phyloP scores from a whole-genome alignment of 176 grass and related monocot species.

The Ensete glaucum region DNA sequence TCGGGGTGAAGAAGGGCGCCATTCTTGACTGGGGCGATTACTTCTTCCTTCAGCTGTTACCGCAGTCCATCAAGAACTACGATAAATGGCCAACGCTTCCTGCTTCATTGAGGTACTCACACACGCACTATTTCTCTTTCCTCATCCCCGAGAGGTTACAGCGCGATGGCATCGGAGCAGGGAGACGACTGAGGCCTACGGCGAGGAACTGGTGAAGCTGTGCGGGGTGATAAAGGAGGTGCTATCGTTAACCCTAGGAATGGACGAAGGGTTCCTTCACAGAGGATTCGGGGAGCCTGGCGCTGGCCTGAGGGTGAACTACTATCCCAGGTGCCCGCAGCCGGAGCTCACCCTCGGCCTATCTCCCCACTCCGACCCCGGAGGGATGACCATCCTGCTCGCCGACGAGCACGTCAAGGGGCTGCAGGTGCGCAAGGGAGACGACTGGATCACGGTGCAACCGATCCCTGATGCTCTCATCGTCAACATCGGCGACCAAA shows the following conservation, averaged over 20 bases:
- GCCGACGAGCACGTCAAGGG: conserved; percentile 5
- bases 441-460: conserved; percentile 6
- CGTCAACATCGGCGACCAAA: conserved; percentile 19
- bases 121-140: too few species aligned
- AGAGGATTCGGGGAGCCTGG: background rate
- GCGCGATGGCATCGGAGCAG: background rate
- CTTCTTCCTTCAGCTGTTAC: conserved; percentile 17
- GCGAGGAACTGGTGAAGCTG: background rate
- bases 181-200: background rate
- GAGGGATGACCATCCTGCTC: conserved; percentile 6
- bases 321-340: conserved; percentile 18
- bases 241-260: background rate
- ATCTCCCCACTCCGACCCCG: conserved; percentile 11
- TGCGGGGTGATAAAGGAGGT: background rate
- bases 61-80: background rate
- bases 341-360: conserved; percentile 12
- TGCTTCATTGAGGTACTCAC: background rate
- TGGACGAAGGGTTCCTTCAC: conserved; percentile 8
- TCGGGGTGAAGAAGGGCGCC: conserved; percentile 18
- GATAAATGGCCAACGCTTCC: conserved; percentile 8
- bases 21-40: conserved; percentile 24
- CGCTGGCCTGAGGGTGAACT: conserved; percentile 5
- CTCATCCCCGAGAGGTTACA: too few species aligned
- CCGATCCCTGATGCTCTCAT: background rate
- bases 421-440: conserved; percentile 10